phyloP scores from a whole-genome alignment of 345 rosid species.

The Murraya koenigii region DNA sequence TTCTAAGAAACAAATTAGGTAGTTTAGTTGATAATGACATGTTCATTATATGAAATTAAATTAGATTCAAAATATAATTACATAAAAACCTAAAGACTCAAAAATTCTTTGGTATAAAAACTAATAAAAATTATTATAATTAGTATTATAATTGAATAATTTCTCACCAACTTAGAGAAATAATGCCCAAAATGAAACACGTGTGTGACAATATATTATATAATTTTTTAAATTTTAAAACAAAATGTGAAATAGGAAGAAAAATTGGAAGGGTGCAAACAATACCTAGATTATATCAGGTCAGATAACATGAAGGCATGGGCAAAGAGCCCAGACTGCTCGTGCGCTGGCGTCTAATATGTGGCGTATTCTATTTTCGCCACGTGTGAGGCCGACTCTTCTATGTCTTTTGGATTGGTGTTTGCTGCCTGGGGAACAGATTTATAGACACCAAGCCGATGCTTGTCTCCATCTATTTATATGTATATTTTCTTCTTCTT shows the following conservation, averaged over 20 bases:
- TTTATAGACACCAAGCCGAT: neutral
- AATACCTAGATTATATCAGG: slow-evolving; percentile 22
- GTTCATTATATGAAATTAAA: no score
- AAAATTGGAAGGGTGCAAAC: neutral
- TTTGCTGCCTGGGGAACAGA: slow-evolving; percentile 22
- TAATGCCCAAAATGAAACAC: neutral
- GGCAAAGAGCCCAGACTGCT: neutral
- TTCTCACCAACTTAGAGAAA: neutral
- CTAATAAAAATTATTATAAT: neutral
- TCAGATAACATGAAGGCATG: neutral
- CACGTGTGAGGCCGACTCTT: neutral
- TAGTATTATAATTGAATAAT: neutral
- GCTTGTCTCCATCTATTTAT: neutral
- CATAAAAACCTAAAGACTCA: no score
- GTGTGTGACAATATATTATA: no score
- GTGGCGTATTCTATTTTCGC: neutral
- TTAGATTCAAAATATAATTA: no score
- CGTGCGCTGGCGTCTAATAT: slow-evolving; percentile 15
- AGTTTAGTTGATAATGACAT: no score
- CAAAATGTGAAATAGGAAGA: neutral
- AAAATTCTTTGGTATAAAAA: no score
- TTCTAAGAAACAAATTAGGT: no score
- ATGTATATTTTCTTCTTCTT: no score
- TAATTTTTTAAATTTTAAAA: neutral
- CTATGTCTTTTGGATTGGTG: slow-evolving; percentile 6